phyloP scores from a whole-genome alignment of 441 rosid species.

The Melastoma candidum region DNA sequence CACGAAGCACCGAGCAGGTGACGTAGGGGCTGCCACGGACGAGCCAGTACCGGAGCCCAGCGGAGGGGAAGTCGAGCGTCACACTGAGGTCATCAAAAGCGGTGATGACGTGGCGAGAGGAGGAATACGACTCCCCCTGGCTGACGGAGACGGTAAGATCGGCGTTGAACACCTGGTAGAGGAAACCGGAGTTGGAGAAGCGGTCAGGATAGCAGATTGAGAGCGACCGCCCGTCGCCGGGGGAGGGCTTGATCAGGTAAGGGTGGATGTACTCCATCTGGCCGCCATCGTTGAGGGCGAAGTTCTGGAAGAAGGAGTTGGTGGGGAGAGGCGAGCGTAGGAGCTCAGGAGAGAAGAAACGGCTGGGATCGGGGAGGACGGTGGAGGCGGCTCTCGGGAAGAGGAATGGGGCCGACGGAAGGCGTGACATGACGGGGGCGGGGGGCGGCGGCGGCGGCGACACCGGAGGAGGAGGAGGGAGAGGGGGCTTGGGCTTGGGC shows the following conservation, averaged over 20 bases:
- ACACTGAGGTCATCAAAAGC: conserved; percentile 67
- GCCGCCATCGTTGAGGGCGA: conserved; percentile 70
- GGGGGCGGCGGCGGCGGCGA: conserved; percentile 19
- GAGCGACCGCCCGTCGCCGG: conserved; percentile 28
- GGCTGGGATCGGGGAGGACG: conserved; percentile 71
- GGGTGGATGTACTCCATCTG: conserved; percentile 90
- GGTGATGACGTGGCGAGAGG: conserved; percentile 45
- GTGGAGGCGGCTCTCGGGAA: conserved; percentile 57
- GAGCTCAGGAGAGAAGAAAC: conserved; percentile 55
- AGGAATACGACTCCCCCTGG: conserved; percentile 17
- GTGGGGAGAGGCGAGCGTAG: conserved; percentile 79
- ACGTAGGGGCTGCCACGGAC: conserved; percentile 86
- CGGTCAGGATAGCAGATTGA: conserved; percentile 66
- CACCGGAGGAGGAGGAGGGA: conserved; percentile 4
- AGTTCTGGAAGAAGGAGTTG: conserved; percentile 86
- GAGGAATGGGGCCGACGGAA: conserved; percentile 26
- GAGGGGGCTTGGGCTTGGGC: not conserved
- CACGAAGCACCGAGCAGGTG: conserved; percentile 45
- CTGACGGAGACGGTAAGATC: conserved; percentile 63
- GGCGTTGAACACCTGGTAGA: conserved; percentile 49
- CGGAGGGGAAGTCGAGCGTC: conserved; percentile 62
- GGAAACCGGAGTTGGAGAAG: conserved; percentile 50
- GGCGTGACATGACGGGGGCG: conserved; percentile 26
- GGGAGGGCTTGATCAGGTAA: conserved; percentile 59
- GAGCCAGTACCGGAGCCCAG: conserved; percentile 63